Evolutionary conservation across 2,329 filamentous ascomycete genomes (phyloP), one percentile per base, ranked within the genome.

Genomic region (Cadophora sp.): DNA sequence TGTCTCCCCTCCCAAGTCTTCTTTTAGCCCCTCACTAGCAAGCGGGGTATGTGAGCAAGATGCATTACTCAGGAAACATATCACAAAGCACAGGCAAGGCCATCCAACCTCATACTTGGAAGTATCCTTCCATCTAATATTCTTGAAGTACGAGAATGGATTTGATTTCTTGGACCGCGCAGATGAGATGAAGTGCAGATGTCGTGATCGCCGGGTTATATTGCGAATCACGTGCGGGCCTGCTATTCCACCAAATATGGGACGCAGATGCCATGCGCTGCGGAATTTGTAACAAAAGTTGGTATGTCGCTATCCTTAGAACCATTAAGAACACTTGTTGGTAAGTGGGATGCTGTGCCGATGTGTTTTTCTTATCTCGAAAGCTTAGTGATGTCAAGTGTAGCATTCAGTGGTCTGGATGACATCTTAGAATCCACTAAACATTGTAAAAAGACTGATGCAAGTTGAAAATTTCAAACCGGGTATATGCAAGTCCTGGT

Each of bases 131-230:
- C 39, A 59, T 30, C 55, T 36, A 27, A 24, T 59, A 20, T 30
- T 43, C 20, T 43, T 16, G 3, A 39, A 24, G 4, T 7, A 13
- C 18, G 1, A 33, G 27, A 30, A 30, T 30, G 27, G 27, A 30
- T 30, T 30, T 30, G 27, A 30, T 30, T 30, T 30, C 27, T 30
- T 30, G 27, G 27, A 30, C 27, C 27, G 27, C 27, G 27, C 27
- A 30, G 27, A 30, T 30, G 27, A 36, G 18, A 24, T 6, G 22
- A 30, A 56, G 7, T n/a, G 20, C n/a, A 39, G 18, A 56, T 56
- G 53, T 56, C 53, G 53, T 41, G 36, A 56, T 56, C 33, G 30
- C 36, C 30, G 33, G 53, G 53, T 39, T 7, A 27, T 33, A 30
- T n/a, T 41, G 30, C 33, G 27, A 56, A 27, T 56, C 53, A 41